Conservation (phyloP, 2,329 filamentous ascomycete species). For the Periconia digitata region DNA sequence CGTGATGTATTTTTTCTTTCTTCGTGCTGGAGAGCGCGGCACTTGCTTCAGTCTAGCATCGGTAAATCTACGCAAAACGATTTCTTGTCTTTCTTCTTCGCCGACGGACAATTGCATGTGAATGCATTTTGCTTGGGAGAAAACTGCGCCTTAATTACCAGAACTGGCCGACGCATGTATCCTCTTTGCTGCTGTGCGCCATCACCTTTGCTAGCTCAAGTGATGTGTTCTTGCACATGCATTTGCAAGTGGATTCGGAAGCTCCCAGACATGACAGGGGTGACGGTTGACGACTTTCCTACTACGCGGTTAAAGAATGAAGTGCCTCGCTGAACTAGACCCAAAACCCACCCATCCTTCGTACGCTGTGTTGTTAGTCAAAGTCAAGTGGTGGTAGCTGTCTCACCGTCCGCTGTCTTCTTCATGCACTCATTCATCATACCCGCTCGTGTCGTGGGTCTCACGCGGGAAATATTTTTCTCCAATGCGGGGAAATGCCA, state of each 20-base stretch:
- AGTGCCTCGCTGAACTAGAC: not conserved
- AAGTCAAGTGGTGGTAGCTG: not conserved
- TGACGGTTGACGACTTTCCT: not conserved
- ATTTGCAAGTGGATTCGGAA: not conserved
- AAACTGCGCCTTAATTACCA: too few relatives aligned
- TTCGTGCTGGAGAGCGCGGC: too few relatives aligned
- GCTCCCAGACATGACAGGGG: not conserved
- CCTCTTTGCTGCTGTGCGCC: too few relatives aligned
- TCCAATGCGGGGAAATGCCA: slow-evolving; percentile 11
- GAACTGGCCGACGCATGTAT: too few relatives aligned
- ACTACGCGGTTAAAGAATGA: not conserved
- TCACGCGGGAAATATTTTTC: slow-evolving; percentile 1
- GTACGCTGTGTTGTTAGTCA: too few relatives aligned
- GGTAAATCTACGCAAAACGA: too few relatives aligned
- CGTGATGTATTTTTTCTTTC: too few relatives aligned
- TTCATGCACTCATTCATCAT: not conserved
- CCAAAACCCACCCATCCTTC: too few relatives aligned
- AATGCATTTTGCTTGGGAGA: too few relatives aligned
- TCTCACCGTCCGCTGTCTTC: not conserved
- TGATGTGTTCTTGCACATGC: not conserved
- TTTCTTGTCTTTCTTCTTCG: too few relatives aligned
- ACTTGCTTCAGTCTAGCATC: too few relatives aligned
- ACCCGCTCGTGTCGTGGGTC: not conserved
- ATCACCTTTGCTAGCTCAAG: not conserved
- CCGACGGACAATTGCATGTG: too few relatives aligned